Base-by-base conservation (phyloP, 2,329 filamentous ascomycete species). In the Metarhizium guizhouense region DNA sequence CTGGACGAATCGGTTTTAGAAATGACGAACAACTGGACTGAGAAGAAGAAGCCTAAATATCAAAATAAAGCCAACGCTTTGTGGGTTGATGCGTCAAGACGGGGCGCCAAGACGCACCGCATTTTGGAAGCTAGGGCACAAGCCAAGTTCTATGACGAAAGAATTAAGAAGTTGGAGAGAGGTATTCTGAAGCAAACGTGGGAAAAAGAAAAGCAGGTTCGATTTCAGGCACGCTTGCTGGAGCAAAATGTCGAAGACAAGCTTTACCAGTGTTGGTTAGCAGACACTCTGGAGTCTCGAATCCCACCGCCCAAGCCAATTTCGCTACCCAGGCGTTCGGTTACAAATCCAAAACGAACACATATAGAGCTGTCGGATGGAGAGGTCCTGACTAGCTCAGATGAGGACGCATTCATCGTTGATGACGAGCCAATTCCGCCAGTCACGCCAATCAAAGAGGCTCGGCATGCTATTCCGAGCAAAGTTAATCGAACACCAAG, bases 21-120 rank as follows among this genome's bases (percentile, higher is more conserved):
- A 1, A 76, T 82, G 56, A 74, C 76, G 51, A 64, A 70, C 3
- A 66, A 69, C 4, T 93, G 88, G 87, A 68, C 70, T n/a, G 66
- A 74, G n/a, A 73, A 70, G 1, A 84, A 83, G 59, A 73, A 82
- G 6, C 79, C 82, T 0, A 80, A 74, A 53, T 72, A 81, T 14
- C 71, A 82, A 55, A 67, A 66, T 5, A 83, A 77, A 56, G 87
- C 86, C 0, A 78, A 81, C 63, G 68, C 65, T 3, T 61, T 87
- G 2, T 95, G 89, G 90, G 71, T 66, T 3, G 61, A 75, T 43
- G 81, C 81, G 34, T 80, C 76, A 52, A 73, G 71, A 10, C 65
- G 68, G 47, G 70, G 71, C 62, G 68, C 66, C 2, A 63, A 54
- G 36, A 62, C 52, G 6, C 60, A 59, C 1, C 70, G 78, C 30